Conservation (phyloP, 169 alveolate genomes). For the Plasmodium adleri region DNA sequence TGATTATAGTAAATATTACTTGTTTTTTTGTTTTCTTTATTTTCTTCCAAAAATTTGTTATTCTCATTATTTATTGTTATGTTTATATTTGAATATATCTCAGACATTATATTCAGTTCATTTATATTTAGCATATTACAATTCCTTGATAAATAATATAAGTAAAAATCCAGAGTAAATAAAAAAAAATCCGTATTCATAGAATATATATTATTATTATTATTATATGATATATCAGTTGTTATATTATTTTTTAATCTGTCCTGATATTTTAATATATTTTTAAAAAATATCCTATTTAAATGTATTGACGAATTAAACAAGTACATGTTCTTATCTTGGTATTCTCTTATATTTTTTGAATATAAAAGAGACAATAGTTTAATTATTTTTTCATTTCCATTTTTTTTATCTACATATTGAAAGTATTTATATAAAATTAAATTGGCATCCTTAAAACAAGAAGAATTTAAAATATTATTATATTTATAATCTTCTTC, state of each 20-base stretch:
- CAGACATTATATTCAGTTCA: slow-evolving; percentile 30
- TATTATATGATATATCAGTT: neutral
- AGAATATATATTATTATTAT: slow-evolving; percentile 1
- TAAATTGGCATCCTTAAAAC: slow-evolving; percentile 23
- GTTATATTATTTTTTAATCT: slow-evolving; percentile 4
- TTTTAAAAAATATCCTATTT: slow-evolving; percentile 28
- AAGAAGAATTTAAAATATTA: slow-evolving; percentile 18
- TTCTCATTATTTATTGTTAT: slow-evolving; percentile 9
- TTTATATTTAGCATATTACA: slow-evolving; percentile 24
- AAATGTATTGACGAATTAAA: slow-evolving; percentile 42
- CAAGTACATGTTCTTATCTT: slow-evolving; percentile 30
- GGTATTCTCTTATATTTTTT: slow-evolving; percentile 48
- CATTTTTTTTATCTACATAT: slow-evolving; percentile 26
- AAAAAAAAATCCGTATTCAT: slow-evolving; percentile 62
- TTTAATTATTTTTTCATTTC: slow-evolving; percentile 25
- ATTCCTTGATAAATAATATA: slow-evolving; percentile 45
- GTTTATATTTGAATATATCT: slow-evolving; percentile 48
- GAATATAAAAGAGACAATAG: slow-evolving; percentile 25
- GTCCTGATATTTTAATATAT: neutral
- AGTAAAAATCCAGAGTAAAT: slow-evolving; percentile 57
- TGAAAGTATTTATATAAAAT: slow-evolving; percentile 72
- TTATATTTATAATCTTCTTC: neutral
- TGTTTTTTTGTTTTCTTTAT: neutral
- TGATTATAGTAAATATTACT: neutral
- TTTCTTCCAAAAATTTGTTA: neutral